Evolutionary conservation across 2,329 filamentous ascomycete genomes (phyloP).

Genomic region (Simplicillium aogashimaense): DNA sequence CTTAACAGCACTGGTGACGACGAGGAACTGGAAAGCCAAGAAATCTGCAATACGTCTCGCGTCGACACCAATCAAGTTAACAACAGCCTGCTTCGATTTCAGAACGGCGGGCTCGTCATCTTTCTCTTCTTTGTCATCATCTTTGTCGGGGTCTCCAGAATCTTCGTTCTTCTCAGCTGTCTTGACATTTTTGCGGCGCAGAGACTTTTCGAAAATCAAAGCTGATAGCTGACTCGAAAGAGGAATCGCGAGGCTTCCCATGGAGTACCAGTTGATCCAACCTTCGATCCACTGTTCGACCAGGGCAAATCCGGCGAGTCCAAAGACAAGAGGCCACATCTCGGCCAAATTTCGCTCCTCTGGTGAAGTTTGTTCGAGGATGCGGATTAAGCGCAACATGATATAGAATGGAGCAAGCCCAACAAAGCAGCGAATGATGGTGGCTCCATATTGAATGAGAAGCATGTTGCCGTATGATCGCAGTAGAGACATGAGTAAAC

Average conservation of each 20-base stretch:
- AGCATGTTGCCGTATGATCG: conserved; percentile 47
- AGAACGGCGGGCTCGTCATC: conserved; percentile 23
- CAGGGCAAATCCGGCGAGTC: conserved; percentile 50
- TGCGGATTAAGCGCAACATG: conserved; percentile 53
- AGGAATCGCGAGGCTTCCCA: conserved; percentile 52
- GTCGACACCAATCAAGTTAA: conserved; percentile 74
- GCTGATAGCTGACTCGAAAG: conserved; percentile 61
- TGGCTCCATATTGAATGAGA: conserved; percentile 47
- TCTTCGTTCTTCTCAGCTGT: conserved; percentile 35
- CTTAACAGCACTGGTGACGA: conserved; percentile 53
- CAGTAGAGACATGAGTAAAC: conserved; percentile 52
- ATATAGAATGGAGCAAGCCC: conserved; percentile 63
- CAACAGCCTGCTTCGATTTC: conserved; percentile 55
- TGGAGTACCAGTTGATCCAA: conserved; percentile 58
- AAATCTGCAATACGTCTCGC: conserved; percentile 60
- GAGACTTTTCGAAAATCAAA: conserved; percentile 66
- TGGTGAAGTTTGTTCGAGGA: conserved; percentile 45
- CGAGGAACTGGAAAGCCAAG: conserved; percentile 53
- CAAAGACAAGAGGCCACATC: conserved; percentile 60
- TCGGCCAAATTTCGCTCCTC: conserved; percentile 36
- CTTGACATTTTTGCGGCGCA: conserved; percentile 70
- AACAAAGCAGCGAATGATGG: conserved; percentile 42
- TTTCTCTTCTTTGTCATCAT: conserved; percentile 38
- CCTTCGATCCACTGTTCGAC: conserved; percentile 51
- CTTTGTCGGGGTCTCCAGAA: conserved; percentile 23